Evolutionary conservation across 371 early-diverging fungal genomes (phyloP).

Genomic region (Cokeromyces recurvatus): DNA sequence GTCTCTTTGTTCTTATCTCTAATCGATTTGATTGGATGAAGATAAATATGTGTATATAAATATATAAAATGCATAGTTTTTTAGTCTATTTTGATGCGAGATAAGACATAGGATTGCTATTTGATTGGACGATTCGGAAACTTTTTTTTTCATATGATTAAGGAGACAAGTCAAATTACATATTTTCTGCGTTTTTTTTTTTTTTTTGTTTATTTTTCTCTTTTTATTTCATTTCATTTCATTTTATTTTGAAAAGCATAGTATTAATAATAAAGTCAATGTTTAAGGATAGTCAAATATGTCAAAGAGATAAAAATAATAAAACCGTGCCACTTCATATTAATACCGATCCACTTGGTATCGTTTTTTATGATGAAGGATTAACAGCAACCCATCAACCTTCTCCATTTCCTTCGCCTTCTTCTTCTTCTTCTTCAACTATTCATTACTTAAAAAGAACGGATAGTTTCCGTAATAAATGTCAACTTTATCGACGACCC

Average conservation of each 20-base stretch:
- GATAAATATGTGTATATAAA: background rate
- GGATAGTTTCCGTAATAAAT: conserved; percentile 14
- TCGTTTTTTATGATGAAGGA: conserved; percentile 9
- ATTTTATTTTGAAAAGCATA: background rate
- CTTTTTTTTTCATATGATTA: conserved; percentile 4
- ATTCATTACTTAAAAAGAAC: conserved; percentile 4
- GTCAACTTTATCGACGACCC: conserved; percentile 13
- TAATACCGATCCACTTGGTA: conserved; percentile 23
- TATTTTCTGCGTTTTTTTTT: conserved; percentile 2
- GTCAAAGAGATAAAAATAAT: conserved; percentile 7
- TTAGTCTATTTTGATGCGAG: too few species aligned
- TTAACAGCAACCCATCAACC: background rate
- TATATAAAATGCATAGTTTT: too few species aligned
- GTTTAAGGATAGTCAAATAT: too few species aligned
- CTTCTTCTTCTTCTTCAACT: conserved; percentile 21
- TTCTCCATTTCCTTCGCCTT: conserved; percentile 23
- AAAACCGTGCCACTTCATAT: conserved; percentile 18
- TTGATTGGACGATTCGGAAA: conserved; percentile 21
- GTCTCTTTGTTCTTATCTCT: background rate
- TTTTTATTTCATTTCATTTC: background rate
- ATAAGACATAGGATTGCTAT: background rate
- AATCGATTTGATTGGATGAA: conserved; percentile 9
- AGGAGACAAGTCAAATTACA: background rate
- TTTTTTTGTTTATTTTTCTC: conserved; percentile 1
- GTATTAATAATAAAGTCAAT: conserved; percentile 1